Evolutionary conservation across 345 rosid genomes (phyloP).

Genomic region (Alliaria petiolata): DNA sequence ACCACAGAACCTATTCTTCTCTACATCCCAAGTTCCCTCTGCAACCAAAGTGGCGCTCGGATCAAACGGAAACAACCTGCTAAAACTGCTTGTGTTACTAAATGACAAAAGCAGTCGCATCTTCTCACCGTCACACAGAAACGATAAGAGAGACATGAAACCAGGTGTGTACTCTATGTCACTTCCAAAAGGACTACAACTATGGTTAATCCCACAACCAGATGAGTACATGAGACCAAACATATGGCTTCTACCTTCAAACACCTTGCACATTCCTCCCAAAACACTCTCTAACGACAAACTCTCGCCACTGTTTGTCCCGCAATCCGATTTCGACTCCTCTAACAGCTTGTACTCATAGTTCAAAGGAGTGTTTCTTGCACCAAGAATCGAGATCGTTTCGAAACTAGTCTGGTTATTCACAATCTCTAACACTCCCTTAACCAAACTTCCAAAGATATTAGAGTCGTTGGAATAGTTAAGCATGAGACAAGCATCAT

Average conservation of each 20-base stretch:
- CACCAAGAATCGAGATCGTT: conserved; percentile 57
- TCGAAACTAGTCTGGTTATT: conserved; percentile 38
- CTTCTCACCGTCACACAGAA: conserved; percentile 43
- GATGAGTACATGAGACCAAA: conserved; percentile 46
- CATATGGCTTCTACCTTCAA: conserved; percentile 26
- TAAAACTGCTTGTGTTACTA: conserved; percentile 20
- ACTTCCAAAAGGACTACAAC: conserved; percentile 45
- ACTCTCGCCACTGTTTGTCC: conserved; percentile 34
- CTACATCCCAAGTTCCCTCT: conserved; percentile 77
- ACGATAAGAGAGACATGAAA: conserved; percentile 36
- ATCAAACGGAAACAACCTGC: conserved; percentile 42
- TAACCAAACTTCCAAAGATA: conserved; percentile 55
- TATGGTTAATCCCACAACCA: conserved; percentile 37
- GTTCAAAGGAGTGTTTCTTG: conserved; percentile 38
- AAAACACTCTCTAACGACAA: conserved; percentile 23
- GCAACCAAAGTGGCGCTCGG: conserved; percentile 57
- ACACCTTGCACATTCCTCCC: conserved; percentile 43
- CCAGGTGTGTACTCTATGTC: conserved; percentile 33
- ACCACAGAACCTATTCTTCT: conserved; percentile 53
- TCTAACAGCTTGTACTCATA: conserved; percentile 53
- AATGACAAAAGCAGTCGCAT: conserved; percentile 49
- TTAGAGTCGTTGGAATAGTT: conserved; percentile 43
- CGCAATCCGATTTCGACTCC: conserved; percentile 29
- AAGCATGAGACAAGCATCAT: conserved; percentile 56
- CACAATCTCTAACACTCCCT: conserved; percentile 57